Base-by-base conservation (phyloP, 2,329 filamentous ascomycete species). In the Penicillium rolfsii region DNA sequence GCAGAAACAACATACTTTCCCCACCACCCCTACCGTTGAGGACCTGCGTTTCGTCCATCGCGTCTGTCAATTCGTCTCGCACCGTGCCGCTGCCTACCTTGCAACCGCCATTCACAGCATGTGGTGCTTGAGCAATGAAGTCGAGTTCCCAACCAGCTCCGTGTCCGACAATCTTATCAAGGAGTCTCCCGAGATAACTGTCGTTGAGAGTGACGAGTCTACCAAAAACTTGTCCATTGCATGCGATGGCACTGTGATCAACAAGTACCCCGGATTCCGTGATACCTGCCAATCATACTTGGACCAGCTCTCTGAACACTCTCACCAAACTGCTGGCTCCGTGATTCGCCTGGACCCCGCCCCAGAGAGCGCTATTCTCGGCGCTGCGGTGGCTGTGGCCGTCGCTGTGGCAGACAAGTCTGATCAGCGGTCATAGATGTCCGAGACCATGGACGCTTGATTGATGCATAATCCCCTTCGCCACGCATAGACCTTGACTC, bases 101-200 rank as follows among this genome's bases (percentile, higher is more conserved):
- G 85, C 87, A 1, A 84, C 84, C 1, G 85, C 84, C 2, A 84
- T 89, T 30, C 85, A 89, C 70, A 85, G 85, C 33, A 79, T 89
- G 40, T 88, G 86, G 83, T 77, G 76, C 12, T 73, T 88, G 14
- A 80, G 83, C 58, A 83, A 81, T 41, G 77, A 80, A 16, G 76
- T 77, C 8, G 84, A 87, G 65, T 79, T 70, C 55, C 67, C 74
- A 9, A 53, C 63, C 22, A 58, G 66, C 24, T 54, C 52, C 1
- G 66, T 64, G 7, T 48, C 68, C 4, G 64, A 69, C 4, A 63
- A 67, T 0, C 63, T 66, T 8, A 62, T 57, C 52, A 76, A 74
- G 55, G 71, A 72, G 36, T 57, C 65, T 0, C 67, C 73, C n/a
- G 72, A 73, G 55, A 63, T 78, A 36, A 77, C 74, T 4, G 68